Conservation (phyloP, 75 land plant species). For the Pinus albicaulis region DNA sequence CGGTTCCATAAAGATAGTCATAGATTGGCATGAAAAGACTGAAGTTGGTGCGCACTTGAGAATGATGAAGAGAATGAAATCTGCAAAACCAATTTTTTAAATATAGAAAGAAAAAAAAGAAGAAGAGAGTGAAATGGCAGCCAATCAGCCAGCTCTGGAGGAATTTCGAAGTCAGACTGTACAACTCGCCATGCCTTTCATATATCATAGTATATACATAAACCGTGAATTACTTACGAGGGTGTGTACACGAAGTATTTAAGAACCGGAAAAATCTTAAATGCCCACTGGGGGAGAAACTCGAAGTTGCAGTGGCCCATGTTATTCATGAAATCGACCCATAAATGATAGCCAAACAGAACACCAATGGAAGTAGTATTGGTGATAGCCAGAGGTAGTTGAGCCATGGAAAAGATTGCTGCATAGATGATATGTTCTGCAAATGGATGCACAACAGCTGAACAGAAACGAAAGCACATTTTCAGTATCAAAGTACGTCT, state of each 20-base stretch:
- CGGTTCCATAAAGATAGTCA: too few species aligned
- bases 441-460: constrained; percentile 91
- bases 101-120: too few species aligned
- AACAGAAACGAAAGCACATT: too few species aligned
- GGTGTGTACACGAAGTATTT: constrained; percentile 90
- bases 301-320: constrained; percentile 98
- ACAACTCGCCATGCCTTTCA: neutral
- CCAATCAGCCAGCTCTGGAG: neutral
- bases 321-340: constrained; percentile 87
- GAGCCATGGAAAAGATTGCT: constrained; percentile 44
- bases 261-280: constrained; percentile 60
- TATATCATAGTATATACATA: neutral
- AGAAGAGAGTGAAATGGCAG: neutral
- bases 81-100: too few species aligned
- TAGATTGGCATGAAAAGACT: too few species aligned
- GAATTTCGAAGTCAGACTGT: neutral
- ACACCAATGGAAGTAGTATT: constrained; percentile 41
- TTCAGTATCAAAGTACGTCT: too few species aligned
- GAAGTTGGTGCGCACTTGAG: too few species aligned
- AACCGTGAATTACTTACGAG: constrained; percentile 34
- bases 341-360: constrained; percentile 40
- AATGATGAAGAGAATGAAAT: too few species aligned
- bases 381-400: constrained; percentile 17
- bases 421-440: constrained; percentile 63
- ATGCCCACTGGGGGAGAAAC: constrained; percentile 66